Evolutionary conservation across 2,329 filamentous ascomycete genomes (phyloP), one percentile per base, ranked within the genome.

Genomic region (Fusarium austroafricanum): DNA sequence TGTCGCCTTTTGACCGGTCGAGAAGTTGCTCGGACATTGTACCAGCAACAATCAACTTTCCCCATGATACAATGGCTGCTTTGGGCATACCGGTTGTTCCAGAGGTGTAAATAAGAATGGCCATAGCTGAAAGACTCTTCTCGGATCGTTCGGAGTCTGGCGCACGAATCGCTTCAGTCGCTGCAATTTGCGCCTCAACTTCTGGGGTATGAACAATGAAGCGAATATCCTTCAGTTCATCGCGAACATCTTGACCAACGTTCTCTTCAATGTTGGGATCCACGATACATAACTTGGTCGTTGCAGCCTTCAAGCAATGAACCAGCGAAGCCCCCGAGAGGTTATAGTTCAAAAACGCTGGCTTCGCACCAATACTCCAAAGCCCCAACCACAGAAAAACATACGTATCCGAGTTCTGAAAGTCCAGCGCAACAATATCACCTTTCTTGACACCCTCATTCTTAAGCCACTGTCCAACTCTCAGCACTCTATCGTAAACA

Each of bases 281-380:
- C 11, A 95, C 84, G 20, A 97, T 76, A 56, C 94, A 81, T 4
- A 96, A 74, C 11, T 85, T 85, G 0, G 92, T 83, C 0, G 86
- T 89, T 3, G 92, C 90, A 3, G 88, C 87, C 67, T 84, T 86
- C 43, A 96, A 83, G 70, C 92, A 95, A 78, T 97, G 93, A 5
- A 87, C 77, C 64, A 97, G 81, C 1, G 92, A 84, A 28, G 90
- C 87, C 14, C 89, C 90, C 0, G 86, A 84, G 47, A 97, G 81
- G 75, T 96, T 96, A 79, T 94, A 95, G 79, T 97, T 97, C 80
- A 97, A 91, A 71, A 96, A 93, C 0, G 93, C 93, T 1, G 93
- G 93, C 56, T 89, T 89, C 0, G 92, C 93, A 12, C 94, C 94
- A 60, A 97, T 88, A 29, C 90, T 88, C 93, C 93, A 97, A 31